Base-by-base conservation (phyloP, 1,284 basidiomycete genomes). In the Xerocomus nothofagi region DNA sequence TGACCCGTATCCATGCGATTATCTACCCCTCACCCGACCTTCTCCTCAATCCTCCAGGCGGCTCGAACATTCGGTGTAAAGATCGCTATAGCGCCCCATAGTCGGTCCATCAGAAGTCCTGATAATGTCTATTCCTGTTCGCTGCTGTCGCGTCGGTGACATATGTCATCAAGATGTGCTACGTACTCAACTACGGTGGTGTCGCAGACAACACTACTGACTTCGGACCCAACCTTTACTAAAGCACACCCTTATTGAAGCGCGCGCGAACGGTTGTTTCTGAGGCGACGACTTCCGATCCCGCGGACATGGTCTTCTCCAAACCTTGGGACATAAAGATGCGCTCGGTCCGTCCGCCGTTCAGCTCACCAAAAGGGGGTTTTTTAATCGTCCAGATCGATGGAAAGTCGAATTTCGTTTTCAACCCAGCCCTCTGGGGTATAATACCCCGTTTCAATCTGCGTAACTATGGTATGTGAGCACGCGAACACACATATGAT, bases 241-340 rank as follows among this genome's bases (percentile, higher is more conserved):
- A 50, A 36, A 18, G 47, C 54, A 31, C 47, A 54, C 11, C 12
- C 21, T 2, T 32, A 46, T 18, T 51, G 50, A n/a, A n/a, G n/a
- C n/a, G n/a, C n/a, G n/a, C n/a, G n/a, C n/a, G n/a, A n/a, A n/a
- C n/a, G n/a, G n/a, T n/a, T 24, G 47, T 51, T 23, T 31, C 38
- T 0, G 29, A 21, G 4, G 33, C 39, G 31, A 44, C 26, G 18
- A 53, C 34, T 10, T 24, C 10, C n/a, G 29, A 37, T 24, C 36
- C 47, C 9, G 36, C 24, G 4, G 39, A 57, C 3, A 57, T 49
- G 15, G 24, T 57, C 6, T 42, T 56, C 9, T 18, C 41, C 32
- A 39, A 57, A 4, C 59, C 58, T 14, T 5, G 58, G 49, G 23
- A 48, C 18, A 11, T 53, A 46, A n/a, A n/a, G n/a, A n/a, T 18